Evolutionary conservation across 2,329 filamentous ascomycete species (phyloP).

Genomic region (Paraconiothyrium sp.): DNA sequence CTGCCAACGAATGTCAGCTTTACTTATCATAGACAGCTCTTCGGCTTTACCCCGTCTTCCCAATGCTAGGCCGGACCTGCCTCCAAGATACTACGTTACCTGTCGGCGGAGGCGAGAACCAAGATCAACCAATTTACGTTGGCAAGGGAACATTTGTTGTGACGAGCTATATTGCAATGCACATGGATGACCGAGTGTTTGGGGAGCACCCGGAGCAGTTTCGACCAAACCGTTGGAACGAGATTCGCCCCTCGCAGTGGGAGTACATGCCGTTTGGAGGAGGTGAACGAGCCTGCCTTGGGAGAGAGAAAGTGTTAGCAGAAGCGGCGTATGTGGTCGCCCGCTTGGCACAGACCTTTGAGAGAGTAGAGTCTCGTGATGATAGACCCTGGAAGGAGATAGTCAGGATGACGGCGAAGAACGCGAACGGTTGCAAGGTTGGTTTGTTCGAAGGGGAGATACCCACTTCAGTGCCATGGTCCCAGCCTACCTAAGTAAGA

Average conservation of each 20-base stretch:
- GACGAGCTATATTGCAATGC: slow-evolving; percentile 57
- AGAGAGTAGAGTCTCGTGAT: neutral
- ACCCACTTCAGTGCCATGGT: too few relatives aligned
- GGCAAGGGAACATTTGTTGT: slow-evolving; percentile 14
- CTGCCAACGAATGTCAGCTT: neutral
- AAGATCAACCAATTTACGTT: slow-evolving; percentile 18
- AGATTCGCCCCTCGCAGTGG: slow-evolving; percentile 19
- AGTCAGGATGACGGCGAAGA: neutral
- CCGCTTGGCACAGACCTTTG: neutral
- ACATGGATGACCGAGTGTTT: slow-evolving; percentile 55
- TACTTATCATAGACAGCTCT: slow-evolving; percentile 6
- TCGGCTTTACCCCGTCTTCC: slow-evolving; percentile 25
- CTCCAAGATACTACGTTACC: slow-evolving; percentile 24
- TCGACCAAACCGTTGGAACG: slow-evolving; percentile 19
- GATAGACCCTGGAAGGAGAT: slow-evolving; percentile 1
- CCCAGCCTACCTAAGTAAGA: too few relatives aligned
- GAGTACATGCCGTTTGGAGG: slow-evolving; percentile 28
- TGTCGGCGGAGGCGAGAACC: slow-evolving; percentile 19
- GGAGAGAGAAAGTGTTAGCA: slow-evolving; percentile 22
- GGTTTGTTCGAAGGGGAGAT: neutral
- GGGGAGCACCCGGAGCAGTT: slow-evolving; percentile 24
- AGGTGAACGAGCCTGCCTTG: slow-evolving; percentile 26
- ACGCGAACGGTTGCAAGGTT: slow-evolving; percentile 9
- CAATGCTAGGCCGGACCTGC: slow-evolving; percentile 16
- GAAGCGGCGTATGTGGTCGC: slow-evolving; percentile 10